Percentiles rank a stretch among this genome's conserved stretches.
phyloP scores from a whole-genome alignment of 1,284 basidiomycete species.

The Sanghuangporus weigelae region DNA sequence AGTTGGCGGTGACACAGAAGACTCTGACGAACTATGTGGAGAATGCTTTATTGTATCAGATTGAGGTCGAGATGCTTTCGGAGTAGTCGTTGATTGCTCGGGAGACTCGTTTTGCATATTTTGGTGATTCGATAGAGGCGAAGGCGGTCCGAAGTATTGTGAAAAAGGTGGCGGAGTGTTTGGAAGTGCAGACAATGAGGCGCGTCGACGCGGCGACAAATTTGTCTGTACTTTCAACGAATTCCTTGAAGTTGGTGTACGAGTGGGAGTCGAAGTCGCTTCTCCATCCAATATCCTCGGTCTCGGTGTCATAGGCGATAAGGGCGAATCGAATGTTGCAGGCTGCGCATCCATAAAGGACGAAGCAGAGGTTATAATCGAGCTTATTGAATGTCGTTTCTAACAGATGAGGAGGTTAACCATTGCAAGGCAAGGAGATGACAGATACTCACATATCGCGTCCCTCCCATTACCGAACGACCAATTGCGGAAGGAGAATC shows the following conservation, averaged over 20 bases:
- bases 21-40: neutral
- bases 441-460: neutral
- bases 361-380: neutral
- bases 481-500: neutral
- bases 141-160: conserved; percentile 1
- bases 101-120: neutral
- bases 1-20: neutral
- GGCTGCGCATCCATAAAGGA: neutral
- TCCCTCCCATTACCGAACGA: neutral
- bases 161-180: conserved; percentile 12
- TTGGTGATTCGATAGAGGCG: neutral
- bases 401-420: neutral
- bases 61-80: neutral
- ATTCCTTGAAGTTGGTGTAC: neutral
- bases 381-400: conserved; percentile 10
- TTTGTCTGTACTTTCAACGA: neutral
- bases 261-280: neutral
- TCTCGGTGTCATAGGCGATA: neutral
- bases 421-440: neutral
- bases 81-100: neutral
- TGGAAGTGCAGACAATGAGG: conserved; percentile 8
- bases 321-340: neutral
- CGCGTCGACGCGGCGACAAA: neutral
- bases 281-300: neutral
- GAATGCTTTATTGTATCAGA: neutral